Evolutionary conservation across 169 alveolate genomes (phyloP).

Genomic region (Eimeria maxima): DNA sequence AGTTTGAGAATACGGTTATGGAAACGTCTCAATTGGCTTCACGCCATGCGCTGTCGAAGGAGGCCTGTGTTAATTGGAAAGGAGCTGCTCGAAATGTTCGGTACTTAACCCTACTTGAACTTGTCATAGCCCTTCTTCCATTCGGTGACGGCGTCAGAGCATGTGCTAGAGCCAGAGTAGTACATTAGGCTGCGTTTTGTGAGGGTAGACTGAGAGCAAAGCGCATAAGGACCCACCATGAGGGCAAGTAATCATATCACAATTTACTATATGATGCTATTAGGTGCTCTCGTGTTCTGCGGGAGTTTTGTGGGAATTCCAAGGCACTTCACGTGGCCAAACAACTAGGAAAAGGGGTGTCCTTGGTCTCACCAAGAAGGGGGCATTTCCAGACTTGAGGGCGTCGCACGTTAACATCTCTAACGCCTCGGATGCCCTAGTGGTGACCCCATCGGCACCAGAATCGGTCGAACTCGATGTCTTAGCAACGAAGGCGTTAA

Average conservation of each 20-base stretch:
- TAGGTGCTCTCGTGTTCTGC: neutral
- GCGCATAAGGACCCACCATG: neutral
- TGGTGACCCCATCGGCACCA: neutral
- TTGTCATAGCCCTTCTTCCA: conserved; percentile 33
- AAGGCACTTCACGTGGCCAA: neutral
- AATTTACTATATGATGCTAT: neutral
- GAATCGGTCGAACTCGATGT: neutral
- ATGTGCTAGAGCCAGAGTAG: conserved; percentile 19
- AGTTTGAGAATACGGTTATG: neutral
- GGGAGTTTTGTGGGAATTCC: neutral
- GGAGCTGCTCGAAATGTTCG: neutral
- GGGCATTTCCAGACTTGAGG: conserved; percentile 21
- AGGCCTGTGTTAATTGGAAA: neutral
- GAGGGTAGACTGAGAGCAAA: neutral
- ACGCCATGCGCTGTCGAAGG: neutral
- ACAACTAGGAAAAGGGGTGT: neutral
- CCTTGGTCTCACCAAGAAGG: neutral
- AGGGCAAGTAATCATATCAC: neutral
- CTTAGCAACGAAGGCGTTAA: conserved; percentile 1
- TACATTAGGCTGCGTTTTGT: neutral
- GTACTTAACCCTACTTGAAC: neutral
- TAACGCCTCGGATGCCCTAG: neutral
- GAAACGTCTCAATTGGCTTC: neutral
- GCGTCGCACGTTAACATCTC: neutral
- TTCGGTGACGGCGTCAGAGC: conserved; percentile 2